phyloP scores from a whole-genome alignment of 2,329 filamentous ascomycete species.

The Leptosphaerulina australis region DNA sequence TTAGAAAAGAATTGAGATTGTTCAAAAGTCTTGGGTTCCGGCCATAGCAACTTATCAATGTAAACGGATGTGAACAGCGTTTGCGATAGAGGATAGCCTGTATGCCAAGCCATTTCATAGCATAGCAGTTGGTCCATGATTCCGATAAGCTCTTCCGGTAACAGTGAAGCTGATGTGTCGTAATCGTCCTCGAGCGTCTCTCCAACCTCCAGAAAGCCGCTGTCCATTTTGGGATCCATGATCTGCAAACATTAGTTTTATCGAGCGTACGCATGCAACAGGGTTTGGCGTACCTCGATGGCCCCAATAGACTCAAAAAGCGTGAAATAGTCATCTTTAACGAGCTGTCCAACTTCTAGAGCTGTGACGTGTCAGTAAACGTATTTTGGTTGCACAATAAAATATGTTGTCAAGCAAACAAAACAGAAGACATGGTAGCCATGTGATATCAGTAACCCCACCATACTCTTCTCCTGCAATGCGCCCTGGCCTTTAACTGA shows the following conservation, averaged over 20 bases:
- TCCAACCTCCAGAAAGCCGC: conserved; percentile 77
- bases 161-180: conserved; percentile 70
- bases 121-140: conserved; percentile 93
- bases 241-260: conserved; percentile 64
- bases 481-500: not conserved
- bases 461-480: conserved; percentile 20
- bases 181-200: conserved; percentile 86
- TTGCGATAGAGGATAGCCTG: conserved; percentile 93
- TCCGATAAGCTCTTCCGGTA: conserved; percentile 81
- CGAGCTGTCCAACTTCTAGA: conserved; percentile 77
- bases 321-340: conserved; percentile 94
- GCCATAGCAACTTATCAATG: conserved; percentile 80
- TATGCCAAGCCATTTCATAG: conserved; percentile 96
- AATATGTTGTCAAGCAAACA: not conserved
- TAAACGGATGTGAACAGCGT: conserved; percentile 93
- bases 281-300: conserved; percentile 62
- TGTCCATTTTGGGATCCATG: conserved; percentile 99
- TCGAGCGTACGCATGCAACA: not conserved
- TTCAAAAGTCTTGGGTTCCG: conserved; percentile 66
- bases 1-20: conserved; percentile 66
- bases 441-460: conserved; percentile 22
- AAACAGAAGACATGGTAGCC: conserved; percentile 4
- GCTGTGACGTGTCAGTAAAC: conserved; percentile 56
- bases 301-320: conserved; percentile 93
- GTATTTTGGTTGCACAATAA: not conserved